These are phyloP conservation scores for Metarhizium rileyi DNA, from an alignment of 2,329 filamentous ascomycete species.

Conservation along the genomic window DNA sequence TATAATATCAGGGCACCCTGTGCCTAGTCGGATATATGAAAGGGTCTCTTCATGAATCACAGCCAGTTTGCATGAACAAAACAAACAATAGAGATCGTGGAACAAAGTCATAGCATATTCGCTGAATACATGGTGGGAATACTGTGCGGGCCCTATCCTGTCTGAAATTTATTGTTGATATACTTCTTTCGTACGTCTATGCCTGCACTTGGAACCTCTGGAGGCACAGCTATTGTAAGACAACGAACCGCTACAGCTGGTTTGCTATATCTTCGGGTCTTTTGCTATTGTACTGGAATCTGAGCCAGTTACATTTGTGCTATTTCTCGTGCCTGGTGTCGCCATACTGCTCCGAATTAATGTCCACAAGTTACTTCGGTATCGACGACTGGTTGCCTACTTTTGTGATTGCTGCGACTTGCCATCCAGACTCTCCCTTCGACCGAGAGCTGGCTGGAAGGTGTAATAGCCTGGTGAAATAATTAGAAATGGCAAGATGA, in stretches of 20 bases:
- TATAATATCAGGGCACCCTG: constrained; percentile 9
- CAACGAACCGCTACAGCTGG: background rate
- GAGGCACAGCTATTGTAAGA: background rate
- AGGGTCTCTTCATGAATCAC: too few relatives aligned
- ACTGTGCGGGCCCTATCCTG: background rate
- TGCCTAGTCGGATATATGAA: background rate
- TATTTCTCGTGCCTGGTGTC: background rate
- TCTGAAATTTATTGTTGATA: too few relatives aligned
- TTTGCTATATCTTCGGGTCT: background rate
- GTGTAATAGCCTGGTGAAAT: constrained; percentile 24
- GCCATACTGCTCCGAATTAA: background rate
- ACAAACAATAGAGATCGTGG: background rate
- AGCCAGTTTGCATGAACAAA: background rate
- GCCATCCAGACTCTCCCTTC: constrained; percentile 10
- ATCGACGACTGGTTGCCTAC: constrained; percentile 3
- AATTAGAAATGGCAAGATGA: background rate
- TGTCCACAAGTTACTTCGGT: background rate
- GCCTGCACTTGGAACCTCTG: too few relatives aligned
- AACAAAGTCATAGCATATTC: background rate
- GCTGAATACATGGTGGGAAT: background rate
- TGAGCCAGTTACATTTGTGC: background rate
- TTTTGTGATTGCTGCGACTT: constrained; percentile 6
- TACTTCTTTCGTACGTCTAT: too few relatives aligned
- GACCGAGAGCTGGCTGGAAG: constrained; percentile 25
- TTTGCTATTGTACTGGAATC: background rate